Base-by-base conservation (phyloP, 208 protist genomes). In the Trypanosoma platydactyli region DNA sequence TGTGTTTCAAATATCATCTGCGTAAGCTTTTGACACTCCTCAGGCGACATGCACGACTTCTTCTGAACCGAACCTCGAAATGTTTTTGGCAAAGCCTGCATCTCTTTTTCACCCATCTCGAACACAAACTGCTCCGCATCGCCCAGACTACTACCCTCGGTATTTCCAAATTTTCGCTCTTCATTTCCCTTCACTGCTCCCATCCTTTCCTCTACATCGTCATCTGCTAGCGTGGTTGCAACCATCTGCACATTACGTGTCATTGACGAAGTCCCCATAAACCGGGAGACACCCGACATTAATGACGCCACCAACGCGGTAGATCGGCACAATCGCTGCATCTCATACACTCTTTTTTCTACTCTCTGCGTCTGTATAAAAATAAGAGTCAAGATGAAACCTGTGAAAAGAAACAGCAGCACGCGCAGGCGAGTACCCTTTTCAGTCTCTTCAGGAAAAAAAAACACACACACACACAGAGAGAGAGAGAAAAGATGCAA, bases 1-100 rank as follows among this genome's bases (percentile, higher is more conserved):
- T 86, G 88, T 3, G 42, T 60, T 4, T 88, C 62, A 66, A 77
- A 86, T 20, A 94, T 81, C 73, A 94, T 80, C 50, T 76, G 71
- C 13, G 70, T 76, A 41, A 94, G 77, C 40, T 57, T 35, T 0
- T 62, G 48, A 7, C 76, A 66, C 30, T 91, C 84, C 27, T 22
- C 18, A 27, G 49, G 16, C 5, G 81, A 80, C 30, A 91, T 64
- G 59, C 69, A 83, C 30, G 68, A 76, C 24, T 56, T 38, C 5
- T 30, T 50, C 16, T 15, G 16, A 1, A 22, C 16, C 16, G 35
- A 16, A 35, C 25, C 16, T 44, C 22, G 42, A 48, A 45, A 56
- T 30, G 62, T 59, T 42, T 56, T 66, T 12, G 69, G 69, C 3
- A 68, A 27, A 42, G 52, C 49, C 25, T 44, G 16, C 48, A 68